phyloP scores from a whole-genome alignment of 306 rosid species.

The Acacia acuminata region DNA sequence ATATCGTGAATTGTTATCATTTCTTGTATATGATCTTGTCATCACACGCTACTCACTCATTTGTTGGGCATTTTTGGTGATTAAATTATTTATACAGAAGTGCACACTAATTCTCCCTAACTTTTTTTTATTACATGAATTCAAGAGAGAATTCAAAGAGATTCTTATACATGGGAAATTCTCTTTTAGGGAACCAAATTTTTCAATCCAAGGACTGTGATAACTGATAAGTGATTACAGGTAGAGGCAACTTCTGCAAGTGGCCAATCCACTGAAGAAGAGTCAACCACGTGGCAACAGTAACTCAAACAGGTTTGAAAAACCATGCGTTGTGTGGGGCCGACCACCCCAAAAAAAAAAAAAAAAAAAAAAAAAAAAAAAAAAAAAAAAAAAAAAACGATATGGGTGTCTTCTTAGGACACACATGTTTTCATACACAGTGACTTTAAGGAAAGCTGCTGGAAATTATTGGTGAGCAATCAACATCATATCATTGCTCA shows the following conservation, averaged over 20 bases:
- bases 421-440: slow-evolving; percentile 40
- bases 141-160: not conserved
- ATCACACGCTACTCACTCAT: too few species aligned
- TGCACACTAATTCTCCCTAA: too few species aligned
- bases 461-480: slow-evolving; percentile 44
- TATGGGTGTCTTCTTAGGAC: slow-evolving; percentile 16
- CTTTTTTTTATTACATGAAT: not conserved
- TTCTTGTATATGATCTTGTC: too few species aligned
- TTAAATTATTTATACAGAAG: too few species aligned
- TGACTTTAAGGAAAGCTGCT: slow-evolving; percentile 28
- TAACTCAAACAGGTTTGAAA: slow-evolving; percentile 45
- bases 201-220: not conserved
- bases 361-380: too few species aligned
- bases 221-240: not conserved
- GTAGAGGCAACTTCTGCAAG: not conserved
- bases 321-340: slow-evolving; percentile 38
- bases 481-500: slow-evolving; percentile 55
- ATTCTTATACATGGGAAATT: not conserved
- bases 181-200: not conserved
- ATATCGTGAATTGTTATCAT: too few species aligned
- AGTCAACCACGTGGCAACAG: slow-evolving; percentile 43
- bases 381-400: not conserved
- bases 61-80: too few species aligned
- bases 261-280: not conserved
- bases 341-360: not conserved